phyloP scores from a whole-genome alignment of 768 basidiomycete genomes.

The Chiua virens region DNA sequence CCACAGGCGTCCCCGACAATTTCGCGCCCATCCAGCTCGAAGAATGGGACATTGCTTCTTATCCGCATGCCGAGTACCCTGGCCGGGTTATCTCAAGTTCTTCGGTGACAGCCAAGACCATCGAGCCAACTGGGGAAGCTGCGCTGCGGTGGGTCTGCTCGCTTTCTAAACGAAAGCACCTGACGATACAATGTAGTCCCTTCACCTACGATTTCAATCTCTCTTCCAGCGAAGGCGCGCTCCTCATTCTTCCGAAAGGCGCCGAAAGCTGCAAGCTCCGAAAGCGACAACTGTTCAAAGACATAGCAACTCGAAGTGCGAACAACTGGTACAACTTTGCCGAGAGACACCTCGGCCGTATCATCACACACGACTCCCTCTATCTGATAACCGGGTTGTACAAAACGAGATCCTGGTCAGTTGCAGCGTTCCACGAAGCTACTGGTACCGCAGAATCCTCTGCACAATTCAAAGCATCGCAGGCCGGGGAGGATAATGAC shows the following conservation, averaged over 20 bases:
- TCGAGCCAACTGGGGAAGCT: background rate
- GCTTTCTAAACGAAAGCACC: background rate
- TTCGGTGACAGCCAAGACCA: slow-evolving; percentile 2
- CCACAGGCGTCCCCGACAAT: slow-evolving; percentile 23
- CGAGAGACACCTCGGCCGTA: slow-evolving; percentile 9
- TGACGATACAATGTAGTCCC: background rate
- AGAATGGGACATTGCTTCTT: slow-evolving; percentile 3
- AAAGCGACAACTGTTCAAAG: slow-evolving; percentile 17
- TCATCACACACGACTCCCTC: slow-evolving; percentile 22
- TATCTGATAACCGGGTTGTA: slow-evolving; percentile 27
- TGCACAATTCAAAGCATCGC: slow-evolving; percentile 16
- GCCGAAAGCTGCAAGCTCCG: slow-evolving; percentile 20
- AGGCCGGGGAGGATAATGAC: background rate
- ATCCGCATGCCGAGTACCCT: slow-evolving; percentile 8
- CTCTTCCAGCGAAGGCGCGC: slow-evolving; percentile 26
- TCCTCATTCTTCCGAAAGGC: slow-evolving; percentile 32
- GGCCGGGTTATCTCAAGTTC: slow-evolving; percentile 13
- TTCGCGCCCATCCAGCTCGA: slow-evolving; percentile 21
- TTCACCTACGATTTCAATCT: slow-evolving; percentile 10
- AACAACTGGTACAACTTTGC: slow-evolving; percentile 29
- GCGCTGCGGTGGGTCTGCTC: background rate
- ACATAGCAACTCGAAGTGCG: slow-evolving; percentile 21
- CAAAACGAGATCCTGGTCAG: slow-evolving; percentile 25
- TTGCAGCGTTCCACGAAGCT: slow-evolving; percentile 15
- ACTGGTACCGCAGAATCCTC: slow-evolving; percentile 1